These are phyloP conservation scores for Cordyceps farinosa DNA, from an alignment of 2,329 filamentous ascomycete genomes.

Conservation along the genomic window DNA sequence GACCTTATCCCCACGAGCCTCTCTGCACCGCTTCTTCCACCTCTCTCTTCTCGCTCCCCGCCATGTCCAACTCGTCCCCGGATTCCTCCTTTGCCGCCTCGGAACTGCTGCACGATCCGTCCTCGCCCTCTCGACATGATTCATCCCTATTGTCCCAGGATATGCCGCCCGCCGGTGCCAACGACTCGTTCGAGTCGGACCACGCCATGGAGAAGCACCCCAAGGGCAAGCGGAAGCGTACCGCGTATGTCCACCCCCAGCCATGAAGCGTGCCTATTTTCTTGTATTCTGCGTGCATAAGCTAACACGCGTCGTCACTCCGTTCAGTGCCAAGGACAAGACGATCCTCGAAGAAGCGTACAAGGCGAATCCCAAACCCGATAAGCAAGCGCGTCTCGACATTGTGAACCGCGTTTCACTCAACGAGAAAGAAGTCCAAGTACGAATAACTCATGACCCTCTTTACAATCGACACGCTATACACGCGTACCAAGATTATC, in stretches of 20 bases:
- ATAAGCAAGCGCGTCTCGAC: constrained; percentile 79
- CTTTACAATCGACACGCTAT: not conserved
- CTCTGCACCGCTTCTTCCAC: constrained; percentile 7
- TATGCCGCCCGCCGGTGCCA: not conserved
- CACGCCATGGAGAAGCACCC: constrained; percentile 43
- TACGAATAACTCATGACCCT: constrained; percentile 42
- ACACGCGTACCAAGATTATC: not conserved
- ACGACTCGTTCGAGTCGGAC: constrained; percentile 16
- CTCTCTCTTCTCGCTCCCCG: not conserved
- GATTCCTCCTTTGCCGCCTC: constrained; percentile 11
- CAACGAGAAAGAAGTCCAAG: constrained; percentile 95
- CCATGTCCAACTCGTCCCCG: constrained; percentile 14
- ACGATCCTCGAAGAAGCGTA: constrained; percentile 84
- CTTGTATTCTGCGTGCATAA: not conserved
- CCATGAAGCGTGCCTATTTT: not conserved
- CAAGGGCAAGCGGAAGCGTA: constrained; percentile 60
- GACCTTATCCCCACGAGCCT: constrained; percentile 14
- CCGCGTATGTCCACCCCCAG: constrained; percentile 48
- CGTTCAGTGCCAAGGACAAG: constrained; percentile 76
- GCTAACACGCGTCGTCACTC: constrained; percentile 17
- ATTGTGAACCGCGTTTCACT: constrained; percentile 83
- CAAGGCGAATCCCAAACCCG: constrained; percentile 79
- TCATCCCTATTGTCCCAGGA: constrained; percentile 15
- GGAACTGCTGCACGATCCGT: constrained; percentile 3
- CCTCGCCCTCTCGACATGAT: constrained; percentile 16